Conservation (phyloP, 2,329 filamentous ascomycete species). For the Rachicladosporium sp. region DNA sequence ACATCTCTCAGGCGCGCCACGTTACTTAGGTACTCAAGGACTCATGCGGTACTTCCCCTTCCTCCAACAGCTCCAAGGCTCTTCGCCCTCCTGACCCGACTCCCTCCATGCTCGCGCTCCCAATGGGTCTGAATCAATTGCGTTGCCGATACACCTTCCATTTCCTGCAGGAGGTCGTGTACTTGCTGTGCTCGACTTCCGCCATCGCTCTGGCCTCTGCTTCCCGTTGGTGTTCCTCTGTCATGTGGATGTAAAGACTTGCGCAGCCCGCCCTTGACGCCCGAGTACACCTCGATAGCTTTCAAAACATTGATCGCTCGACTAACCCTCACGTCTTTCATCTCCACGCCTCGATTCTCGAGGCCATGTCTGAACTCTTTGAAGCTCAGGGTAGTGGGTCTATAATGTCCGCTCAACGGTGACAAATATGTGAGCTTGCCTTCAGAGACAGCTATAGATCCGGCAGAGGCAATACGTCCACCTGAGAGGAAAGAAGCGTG, state of each 20-base stretch:
- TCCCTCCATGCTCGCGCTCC: slow-evolving; percentile 6
- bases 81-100: no score
- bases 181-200: slow-evolving; percentile 48
- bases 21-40: no score
- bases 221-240: slow-evolving; percentile 20
- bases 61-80: no score
- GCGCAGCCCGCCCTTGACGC: slow-evolving; percentile 47
- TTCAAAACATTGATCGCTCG: slow-evolving; percentile 68
- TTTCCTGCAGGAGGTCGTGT: slow-evolving; percentile 26
- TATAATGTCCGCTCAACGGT: slow-evolving; percentile 63
- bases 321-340: slow-evolving; percentile 63
- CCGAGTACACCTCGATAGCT: slow-evolving; percentile 67
- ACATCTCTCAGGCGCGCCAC: no score
- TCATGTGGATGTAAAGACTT: no score
- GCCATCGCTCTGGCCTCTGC: slow-evolving; percentile 42
- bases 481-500: slow-evolving; percentile 82
- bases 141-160: slow-evolving; percentile 3
- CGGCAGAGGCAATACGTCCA: slow-evolving; percentile 66
- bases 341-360: slow-evolving; percentile 60
- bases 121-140: slow-evolving; percentile 7
- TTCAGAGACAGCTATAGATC: slow-evolving; percentile 69
- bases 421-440: slow-evolving; percentile 63
- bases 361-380: slow-evolving; percentile 62
- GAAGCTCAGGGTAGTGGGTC: slow-evolving; percentile 74
- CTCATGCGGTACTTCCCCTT: no score